phyloP scores from a whole-genome alignment of 2,329 filamentous ascomycete genomes.

The Aspergillus sp. region DNA sequence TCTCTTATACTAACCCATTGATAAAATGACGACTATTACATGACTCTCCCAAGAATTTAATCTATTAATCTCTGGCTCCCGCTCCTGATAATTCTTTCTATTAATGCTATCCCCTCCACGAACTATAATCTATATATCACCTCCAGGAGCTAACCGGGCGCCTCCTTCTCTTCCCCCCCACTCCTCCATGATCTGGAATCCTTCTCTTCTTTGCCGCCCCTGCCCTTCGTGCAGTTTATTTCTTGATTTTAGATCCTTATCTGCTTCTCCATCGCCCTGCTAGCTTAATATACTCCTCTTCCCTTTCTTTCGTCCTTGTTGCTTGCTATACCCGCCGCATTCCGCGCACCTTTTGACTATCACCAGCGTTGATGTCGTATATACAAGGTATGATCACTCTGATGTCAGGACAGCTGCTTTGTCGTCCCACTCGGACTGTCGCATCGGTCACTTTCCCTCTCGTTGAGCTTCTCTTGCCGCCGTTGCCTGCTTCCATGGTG shows the following conservation, averaged over 20 bases:
- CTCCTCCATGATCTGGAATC: slow-evolving; percentile 13
- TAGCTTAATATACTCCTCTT: slow-evolving; percentile 7
- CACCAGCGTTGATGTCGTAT: slow-evolving; percentile 26
- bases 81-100: slow-evolving; percentile 2
- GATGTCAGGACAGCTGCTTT: neutral
- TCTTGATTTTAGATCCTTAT: slow-evolving; percentile 5
- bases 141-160: slow-evolving; percentile 1
- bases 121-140: slow-evolving; percentile 15
- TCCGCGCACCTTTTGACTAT: neutral
- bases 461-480: slow-evolving; percentile 6
- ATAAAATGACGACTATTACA: slow-evolving; percentile 14
- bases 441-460: slow-evolving; percentile 15
- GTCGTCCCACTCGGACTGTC: slow-evolving; percentile 1
- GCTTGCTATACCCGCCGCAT: slow-evolving; percentile 2
- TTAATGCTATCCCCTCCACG: slow-evolving; percentile 1
- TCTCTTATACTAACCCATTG: slow-evolving; percentile 8
- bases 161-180: slow-evolving; percentile 10
- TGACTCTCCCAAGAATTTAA: neutral
- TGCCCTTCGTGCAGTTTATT: neutral
- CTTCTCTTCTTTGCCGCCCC: slow-evolving; percentile 1
- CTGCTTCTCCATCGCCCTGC: neutral
- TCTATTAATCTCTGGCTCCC: neutral
- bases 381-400: slow-evolving; percentile 24
- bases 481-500: slow-evolving; percentile 4
- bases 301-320: slow-evolving; percentile 13